These are phyloP conservation scores for Gyromitra esculenta DNA, from an alignment of 2,329 filamentous ascomycete genomes.

Conservation along the genomic window DNA sequence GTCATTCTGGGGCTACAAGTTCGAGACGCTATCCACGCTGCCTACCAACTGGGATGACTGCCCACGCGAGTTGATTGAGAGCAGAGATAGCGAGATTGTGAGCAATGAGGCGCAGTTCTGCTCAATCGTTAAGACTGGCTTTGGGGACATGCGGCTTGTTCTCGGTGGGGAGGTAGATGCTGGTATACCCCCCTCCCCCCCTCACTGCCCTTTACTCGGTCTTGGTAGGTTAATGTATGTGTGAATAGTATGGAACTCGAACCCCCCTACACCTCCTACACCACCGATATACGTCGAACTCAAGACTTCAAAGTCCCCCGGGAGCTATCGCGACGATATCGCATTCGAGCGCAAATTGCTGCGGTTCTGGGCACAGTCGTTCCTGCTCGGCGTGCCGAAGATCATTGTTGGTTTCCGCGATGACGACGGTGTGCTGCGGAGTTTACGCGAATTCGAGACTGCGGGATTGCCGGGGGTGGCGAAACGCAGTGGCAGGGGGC, in stretches of 20 bases:
- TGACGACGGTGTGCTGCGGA: constrained; percentile 74
- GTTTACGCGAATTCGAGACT: constrained; percentile 82
- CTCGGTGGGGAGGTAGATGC: constrained; percentile 95
- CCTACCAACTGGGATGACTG: constrained; percentile 78
- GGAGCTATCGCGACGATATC: constrained; percentile 72
- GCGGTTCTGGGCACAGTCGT: constrained; percentile 97
- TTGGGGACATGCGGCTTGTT: constrained; percentile 78
- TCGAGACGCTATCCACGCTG: constrained; percentile 84
- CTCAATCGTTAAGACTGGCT: constrained; percentile 87
- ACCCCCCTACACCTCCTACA: constrained; percentile 70
- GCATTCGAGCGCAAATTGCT: constrained; percentile 89
- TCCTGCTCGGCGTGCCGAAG: constrained; percentile 88
- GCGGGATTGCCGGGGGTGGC: constrained; percentile 80
- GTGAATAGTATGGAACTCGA: constrained; percentile 78
- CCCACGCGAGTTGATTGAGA: constrained; percentile 79
- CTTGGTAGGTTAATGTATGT: too few species aligned
- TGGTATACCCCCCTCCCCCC: constrained; percentile 64
- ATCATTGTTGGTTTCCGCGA: constrained; percentile 90
- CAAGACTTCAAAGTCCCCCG: constrained; percentile 83
- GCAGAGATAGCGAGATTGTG: constrained; percentile 74
- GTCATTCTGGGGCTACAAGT: constrained; percentile 98
- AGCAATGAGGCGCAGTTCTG: constrained; percentile 96
- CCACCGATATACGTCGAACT: constrained; percentile 93
- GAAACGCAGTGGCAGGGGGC: constrained; percentile 70
- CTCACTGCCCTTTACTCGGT: too few species aligned